Evolutionary conservation across 441 rosid species (phyloP).

Genomic region (Adansonia madagascariensis): DNA sequence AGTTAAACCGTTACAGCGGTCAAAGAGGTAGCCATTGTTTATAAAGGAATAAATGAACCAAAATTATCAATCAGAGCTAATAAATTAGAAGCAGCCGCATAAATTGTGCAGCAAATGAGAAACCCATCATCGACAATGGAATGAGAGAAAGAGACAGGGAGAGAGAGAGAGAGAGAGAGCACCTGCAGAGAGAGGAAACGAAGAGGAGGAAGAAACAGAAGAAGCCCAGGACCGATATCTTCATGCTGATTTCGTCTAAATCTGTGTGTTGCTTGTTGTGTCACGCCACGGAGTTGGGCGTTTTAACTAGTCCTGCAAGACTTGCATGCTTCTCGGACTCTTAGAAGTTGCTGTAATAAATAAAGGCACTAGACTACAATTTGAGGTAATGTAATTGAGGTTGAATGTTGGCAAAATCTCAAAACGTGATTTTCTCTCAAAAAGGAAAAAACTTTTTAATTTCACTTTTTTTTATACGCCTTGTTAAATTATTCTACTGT

Average conservation of each 20-base stretch:
- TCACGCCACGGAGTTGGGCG: not conserved
- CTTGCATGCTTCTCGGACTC: not conserved
- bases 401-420: not conserved
- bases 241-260: constrained; percentile 28
- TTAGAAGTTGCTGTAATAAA: not conserved
- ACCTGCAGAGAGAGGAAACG: constrained; percentile 39
- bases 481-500: no score
- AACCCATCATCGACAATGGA: not conserved
- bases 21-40: not conserved
- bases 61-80: not conserved
- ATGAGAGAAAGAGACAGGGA: no score
- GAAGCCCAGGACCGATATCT: constrained; percentile 26
- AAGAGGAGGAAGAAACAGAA: constrained; percentile 27
- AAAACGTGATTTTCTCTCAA: not conserved
- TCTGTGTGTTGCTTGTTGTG: not conserved
- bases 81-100: not conserved
- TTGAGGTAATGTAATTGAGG: not conserved
- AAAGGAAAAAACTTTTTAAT: no score
- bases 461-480: not conserved
- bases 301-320: not conserved
- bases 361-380: not conserved
- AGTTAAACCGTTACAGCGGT: not conserved
- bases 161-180: not conserved
- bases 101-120: not conserved
- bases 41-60: not conserved